A percentile compares a stretch with the other conserved stretches of the same genome.
phyloP scores from a whole-genome alignment of 2,329 filamentous ascomycete species.

The Hypoxylon sp. region DNA sequence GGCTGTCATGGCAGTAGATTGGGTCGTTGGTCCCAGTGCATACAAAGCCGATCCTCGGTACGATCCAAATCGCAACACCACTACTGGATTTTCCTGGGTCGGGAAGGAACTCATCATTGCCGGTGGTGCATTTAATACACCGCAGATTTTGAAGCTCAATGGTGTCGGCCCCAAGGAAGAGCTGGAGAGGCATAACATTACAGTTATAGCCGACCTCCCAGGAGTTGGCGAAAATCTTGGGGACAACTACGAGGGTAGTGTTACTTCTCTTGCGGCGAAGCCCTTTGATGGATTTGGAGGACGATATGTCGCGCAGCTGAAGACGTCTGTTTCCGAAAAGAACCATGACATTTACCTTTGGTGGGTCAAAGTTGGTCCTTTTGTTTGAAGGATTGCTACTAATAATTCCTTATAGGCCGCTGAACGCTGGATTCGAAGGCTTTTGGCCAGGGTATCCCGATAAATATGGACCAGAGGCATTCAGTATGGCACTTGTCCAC shows the following conservation, averaged over 20 bases:
- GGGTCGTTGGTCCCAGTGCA: constrained; percentile 33
- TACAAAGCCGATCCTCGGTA: constrained; percentile 38
- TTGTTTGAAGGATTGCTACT: too few relatives aligned
- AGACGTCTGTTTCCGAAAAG: constrained; percentile 32
- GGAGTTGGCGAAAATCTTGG: constrained; percentile 49
- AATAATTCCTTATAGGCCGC: constrained; percentile 7
- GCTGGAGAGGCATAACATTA: constrained; percentile 48
- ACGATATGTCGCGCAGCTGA: constrained; percentile 35
- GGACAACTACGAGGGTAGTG: constrained; percentile 60
- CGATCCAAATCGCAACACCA: constrained; percentile 39
- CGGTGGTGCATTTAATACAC: constrained; percentile 60
- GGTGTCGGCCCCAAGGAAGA: constrained; percentile 52
- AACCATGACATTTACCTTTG: constrained; percentile 33
- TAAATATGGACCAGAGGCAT: constrained; percentile 32
- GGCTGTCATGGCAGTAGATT: constrained; percentile 37
- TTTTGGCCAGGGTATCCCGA: constrained; percentile 36
- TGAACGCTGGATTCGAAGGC: constrained; percentile 34
- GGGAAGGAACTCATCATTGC: constrained; percentile 59
- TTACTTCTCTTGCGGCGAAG: constrained; percentile 44
- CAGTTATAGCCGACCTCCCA: constrained; percentile 58
- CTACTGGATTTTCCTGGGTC: constrained; percentile 47
- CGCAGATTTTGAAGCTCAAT: constrained; percentile 59
- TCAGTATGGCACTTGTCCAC: constrained; percentile 57
- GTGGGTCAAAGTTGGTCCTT: constrained; percentile 3
- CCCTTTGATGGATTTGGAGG: constrained; percentile 18